Percentiles rank a stretch among this genome's conserved stretches.
These are phyloP conservation scores for Aspergillus haitiensis DNA, from an alignment of 495 filamentous ascomycete genomes.

Conservation along the genomic window DNA sequence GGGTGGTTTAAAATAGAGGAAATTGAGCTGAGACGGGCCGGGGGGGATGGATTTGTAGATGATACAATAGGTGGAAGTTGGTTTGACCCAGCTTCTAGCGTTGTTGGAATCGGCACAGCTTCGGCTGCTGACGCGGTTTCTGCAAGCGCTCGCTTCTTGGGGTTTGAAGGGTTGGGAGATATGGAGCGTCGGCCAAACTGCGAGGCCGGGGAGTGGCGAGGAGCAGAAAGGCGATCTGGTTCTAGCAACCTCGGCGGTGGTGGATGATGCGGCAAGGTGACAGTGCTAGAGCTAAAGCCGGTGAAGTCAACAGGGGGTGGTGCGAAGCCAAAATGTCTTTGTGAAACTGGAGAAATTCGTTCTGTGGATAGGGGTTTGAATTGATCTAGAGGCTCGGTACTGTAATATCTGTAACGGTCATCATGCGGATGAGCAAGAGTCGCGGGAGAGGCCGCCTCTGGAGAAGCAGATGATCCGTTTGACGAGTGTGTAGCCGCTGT, in stretches of 20 bases:
- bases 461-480: constrained; percentile 45
- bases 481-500: constrained; percentile 47
- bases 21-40: constrained; percentile 68
- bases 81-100: constrained; percentile 43
- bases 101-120: constrained; percentile 30
- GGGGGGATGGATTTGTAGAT: constrained; percentile 40
- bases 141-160: constrained; percentile 48
- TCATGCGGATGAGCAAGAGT: constrained; percentile 58
- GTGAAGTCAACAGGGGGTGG: constrained; percentile 56
- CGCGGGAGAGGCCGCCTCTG: constrained; percentile 43
- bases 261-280: constrained; percentile 42
- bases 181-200: constrained; percentile 43
- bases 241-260: constrained; percentile 45
- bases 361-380: constrained; percentile 29
- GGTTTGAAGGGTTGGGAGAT: constrained; percentile 39
- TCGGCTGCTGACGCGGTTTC: constrained; percentile 36
- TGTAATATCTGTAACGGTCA: constrained; percentile 53
- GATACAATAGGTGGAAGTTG: constrained; percentile 50
- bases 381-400: constrained; percentile 38
- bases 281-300: constrained; percentile 40
- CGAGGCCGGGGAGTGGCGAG: constrained; percentile 33
- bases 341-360: constrained; percentile 32
- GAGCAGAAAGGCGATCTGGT: constrained; percentile 34
- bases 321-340: constrained; percentile 36
- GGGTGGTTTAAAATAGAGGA: constrained; percentile 73